A percentile compares a stretch with the other conserved stretches of the same genome.
Evolutionary conservation across 1,139 yeast species (phyloP).

Genomic region (Blastobotrys apis): DNA sequence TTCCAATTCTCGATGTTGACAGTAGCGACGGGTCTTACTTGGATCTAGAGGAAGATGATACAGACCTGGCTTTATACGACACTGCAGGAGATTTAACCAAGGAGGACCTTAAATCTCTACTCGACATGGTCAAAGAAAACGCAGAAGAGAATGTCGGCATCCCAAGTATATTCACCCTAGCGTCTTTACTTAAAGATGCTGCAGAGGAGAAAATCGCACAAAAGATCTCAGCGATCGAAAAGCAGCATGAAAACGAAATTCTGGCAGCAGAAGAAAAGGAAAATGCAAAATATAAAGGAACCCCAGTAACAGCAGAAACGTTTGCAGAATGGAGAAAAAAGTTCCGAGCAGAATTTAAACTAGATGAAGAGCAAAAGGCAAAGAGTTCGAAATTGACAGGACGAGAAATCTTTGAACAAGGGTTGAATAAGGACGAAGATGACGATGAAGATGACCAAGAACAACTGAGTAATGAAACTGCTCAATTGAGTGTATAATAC

Average conservation of each 20-base stretch:
- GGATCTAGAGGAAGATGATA: constrained; percentile 43
- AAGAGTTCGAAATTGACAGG: constrained; percentile 65
- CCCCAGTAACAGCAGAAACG: constrained; percentile 71
- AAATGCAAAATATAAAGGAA: constrained; percentile 69
- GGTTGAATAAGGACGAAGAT: constrained; percentile 67
- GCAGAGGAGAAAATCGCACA: constrained; percentile 63
- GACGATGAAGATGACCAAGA: constrained; percentile 38
- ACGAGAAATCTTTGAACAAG: constrained; percentile 81
- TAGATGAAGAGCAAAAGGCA: constrained; percentile 48
- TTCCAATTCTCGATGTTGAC: constrained; percentile 50
- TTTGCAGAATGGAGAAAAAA: constrained; percentile 64
- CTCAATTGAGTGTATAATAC: constrained; percentile 15
- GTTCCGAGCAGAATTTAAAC: constrained; percentile 52
- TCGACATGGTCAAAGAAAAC: constrained; percentile 40
- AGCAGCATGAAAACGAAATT: constrained; percentile 53
- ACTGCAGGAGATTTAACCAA: constrained; percentile 23
- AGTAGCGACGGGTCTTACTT: constrained; percentile 38
- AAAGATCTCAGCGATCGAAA: constrained; percentile 54
- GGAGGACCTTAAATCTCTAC: constrained; percentile 42
- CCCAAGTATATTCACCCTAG: constrained; percentile 79
- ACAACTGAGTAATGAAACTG: constrained; percentile 8
- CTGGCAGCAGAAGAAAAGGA: constrained; percentile 63
- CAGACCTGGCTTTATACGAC: constrained; percentile 22
- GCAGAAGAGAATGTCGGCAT: constrained; percentile 78
- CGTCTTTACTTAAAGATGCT: constrained; percentile 71